These are phyloP conservation scores for Hanseniaspora thailandica DNA, from an alignment of 805 yeast species.

Conservation along the genomic window DNA sequence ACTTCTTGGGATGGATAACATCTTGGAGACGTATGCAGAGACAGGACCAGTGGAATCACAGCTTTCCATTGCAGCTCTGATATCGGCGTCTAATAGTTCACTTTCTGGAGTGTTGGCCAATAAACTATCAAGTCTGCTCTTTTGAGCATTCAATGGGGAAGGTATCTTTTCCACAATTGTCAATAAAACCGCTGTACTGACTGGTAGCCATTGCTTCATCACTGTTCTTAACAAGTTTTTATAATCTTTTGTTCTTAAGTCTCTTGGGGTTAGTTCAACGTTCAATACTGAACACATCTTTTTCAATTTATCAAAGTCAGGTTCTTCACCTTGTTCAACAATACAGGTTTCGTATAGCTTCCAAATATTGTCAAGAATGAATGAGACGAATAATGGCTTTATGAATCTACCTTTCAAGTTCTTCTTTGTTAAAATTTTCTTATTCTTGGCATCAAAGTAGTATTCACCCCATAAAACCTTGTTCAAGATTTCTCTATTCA, in stretches of 20 bases:
- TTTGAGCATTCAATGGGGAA: conserved; percentile 69
- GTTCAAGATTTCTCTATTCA: conserved; percentile 63
- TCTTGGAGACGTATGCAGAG: conserved; percentile 77
- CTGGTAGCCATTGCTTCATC: conserved; percentile 89
- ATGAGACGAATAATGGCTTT: conserved; percentile 76
- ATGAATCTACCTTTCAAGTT: conserved; percentile 48
- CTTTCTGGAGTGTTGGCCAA: conserved; percentile 28
- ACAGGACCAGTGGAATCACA: conserved; percentile 61
- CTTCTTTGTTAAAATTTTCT: conserved; percentile 61
- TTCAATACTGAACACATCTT: conserved; percentile 63
- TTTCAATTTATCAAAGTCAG: conserved; percentile 54
- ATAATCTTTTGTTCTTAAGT: conserved; percentile 66
- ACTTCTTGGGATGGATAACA: conserved; percentile 69
- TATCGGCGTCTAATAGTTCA: conserved; percentile 36
- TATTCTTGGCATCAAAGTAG: conserved; percentile 78
- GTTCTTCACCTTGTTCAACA: conserved; percentile 28
- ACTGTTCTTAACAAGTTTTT: conserved; percentile 50
- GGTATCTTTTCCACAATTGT: conserved; percentile 79
- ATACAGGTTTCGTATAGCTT: conserved; percentile 67
- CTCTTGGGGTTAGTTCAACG: conserved; percentile 61
- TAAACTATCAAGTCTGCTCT: conserved; percentile 54
- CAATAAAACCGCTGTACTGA: conserved; percentile 71
- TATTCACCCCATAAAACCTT: conserved; percentile 95
- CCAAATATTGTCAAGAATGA: conserved; percentile 86
- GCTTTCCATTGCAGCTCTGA: conserved; percentile 44